Evolutionary conservation across 2,329 filamentous ascomycete species (phyloP).

Genomic region (Nemania sp.): DNA sequence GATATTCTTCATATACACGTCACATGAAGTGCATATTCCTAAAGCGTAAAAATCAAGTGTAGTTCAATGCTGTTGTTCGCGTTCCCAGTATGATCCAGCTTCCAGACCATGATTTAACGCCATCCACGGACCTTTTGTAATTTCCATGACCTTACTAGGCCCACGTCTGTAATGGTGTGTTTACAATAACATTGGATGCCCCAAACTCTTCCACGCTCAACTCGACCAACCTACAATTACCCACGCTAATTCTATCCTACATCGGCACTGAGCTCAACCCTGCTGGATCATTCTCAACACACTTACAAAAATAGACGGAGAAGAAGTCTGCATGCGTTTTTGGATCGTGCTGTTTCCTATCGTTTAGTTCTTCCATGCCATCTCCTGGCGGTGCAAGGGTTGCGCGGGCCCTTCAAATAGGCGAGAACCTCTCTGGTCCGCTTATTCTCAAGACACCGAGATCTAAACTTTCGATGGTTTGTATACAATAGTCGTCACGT

Average conservation of each 20-base stretch:
- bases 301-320: too few species aligned
- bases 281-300: too few species aligned
- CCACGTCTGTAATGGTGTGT: background rate
- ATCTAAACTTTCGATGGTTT: conserved; percentile 73
- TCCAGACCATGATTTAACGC: background rate
- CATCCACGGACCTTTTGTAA: background rate
- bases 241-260: background rate
- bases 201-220: background rate
- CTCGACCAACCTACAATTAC: background rate
- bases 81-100: background rate
- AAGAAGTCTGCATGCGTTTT: too few species aligned
- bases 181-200: background rate
- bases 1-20: too few species aligned
- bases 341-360: too few species aligned
- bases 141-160: conserved; percentile 5
- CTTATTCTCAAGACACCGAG: too few species aligned
- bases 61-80: background rate
- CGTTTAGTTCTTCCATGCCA: too few species aligned
- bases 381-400: too few species aligned
- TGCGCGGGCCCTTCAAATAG: too few species aligned
- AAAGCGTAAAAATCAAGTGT: too few species aligned
- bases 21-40: too few species aligned
- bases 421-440: too few species aligned
- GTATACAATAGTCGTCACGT: conserved; percentile 96
- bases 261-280: background rate